A percentile compares a stretch with the other conserved stretches of the same genome.
These are phyloP conservation scores for Physaria fendleri DNA, from an alignment of 345 rosid genomes.

Conservation along the genomic window DNA sequence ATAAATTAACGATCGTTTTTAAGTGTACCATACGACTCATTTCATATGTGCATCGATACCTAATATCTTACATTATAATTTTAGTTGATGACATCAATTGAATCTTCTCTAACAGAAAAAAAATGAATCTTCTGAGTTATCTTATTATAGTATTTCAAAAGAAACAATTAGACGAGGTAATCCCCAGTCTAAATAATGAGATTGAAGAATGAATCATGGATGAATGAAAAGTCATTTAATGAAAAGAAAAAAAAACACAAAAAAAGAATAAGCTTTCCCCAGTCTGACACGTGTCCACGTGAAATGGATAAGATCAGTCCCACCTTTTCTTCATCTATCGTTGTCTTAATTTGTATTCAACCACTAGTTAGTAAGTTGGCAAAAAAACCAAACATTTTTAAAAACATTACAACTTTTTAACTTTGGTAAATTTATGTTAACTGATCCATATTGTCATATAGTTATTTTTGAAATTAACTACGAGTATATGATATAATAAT, in stretches of 20 bases:
- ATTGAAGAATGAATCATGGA: no score
- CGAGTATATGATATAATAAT: no score
- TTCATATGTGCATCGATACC: background rate
- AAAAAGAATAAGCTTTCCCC: constrained; percentile 22
- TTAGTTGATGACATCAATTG: background rate
- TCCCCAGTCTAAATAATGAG: no score
- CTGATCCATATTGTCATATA: background rate
- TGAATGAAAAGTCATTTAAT: no score
- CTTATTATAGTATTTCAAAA: background rate
- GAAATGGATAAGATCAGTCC: constrained; percentile 26
- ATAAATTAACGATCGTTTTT: background rate
- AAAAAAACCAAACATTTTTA: background rate
- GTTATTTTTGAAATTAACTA: no score
- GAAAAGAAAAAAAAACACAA: constrained; percentile 5
- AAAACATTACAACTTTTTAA: background rate
- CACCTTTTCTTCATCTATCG: constrained; percentile 17
- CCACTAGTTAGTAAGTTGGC: background rate
- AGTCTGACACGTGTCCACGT: constrained; percentile 27
- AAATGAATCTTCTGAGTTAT: no score
- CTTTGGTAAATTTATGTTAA: background rate
- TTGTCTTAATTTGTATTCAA: constrained; percentile 13
- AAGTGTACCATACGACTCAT: background rate
- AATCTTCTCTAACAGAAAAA: background rate
- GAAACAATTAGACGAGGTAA: no score
- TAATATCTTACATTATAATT: background rate